A percentile compares a stretch with the other conserved stretches of the same genome.
phyloP scores from a whole-genome alignment of 2,329 filamentous ascomycete species.

The Penicillium capsulatum region DNA sequence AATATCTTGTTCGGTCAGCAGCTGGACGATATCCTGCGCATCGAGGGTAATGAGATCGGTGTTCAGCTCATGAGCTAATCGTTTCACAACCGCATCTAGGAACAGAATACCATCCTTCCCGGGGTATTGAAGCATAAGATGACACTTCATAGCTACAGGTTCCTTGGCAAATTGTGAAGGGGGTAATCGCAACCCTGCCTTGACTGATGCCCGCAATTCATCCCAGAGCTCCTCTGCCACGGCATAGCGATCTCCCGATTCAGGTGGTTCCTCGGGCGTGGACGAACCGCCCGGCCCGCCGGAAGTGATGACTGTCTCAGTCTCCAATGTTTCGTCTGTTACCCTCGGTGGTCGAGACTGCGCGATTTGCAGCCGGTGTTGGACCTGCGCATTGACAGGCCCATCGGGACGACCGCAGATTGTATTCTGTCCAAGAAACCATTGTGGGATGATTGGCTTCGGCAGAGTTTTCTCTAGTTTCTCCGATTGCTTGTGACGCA shows the following conservation, averaged over 20 bases:
- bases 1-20: conserved; percentile 42
- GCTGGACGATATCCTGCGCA: conserved; percentile 45
- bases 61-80: conserved; percentile 56
- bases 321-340: conserved; percentile 11
- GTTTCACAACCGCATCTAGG: conserved; percentile 59
- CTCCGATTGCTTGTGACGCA: conserved; percentile 32
- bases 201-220: conserved; percentile 50
- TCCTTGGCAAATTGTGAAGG: conserved; percentile 40
- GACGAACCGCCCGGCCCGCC: conserved; percentile 27
- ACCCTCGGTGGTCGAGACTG: conserved; percentile 16
- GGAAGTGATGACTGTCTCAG: conserved; percentile 10
- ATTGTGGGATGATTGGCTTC: conserved; percentile 31
- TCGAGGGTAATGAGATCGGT: conserved; percentile 43
- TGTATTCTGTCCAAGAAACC: conserved; percentile 38
- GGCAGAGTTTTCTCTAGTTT: conserved; percentile 17
- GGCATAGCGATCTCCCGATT: conserved; percentile 33
- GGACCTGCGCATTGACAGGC: conserved; percentile 9
- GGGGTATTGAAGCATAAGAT: conserved; percentile 58
- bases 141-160: conserved; percentile 51
- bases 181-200: conserved; percentile 48
- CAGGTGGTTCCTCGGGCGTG: conserved; percentile 13
- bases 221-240: conserved; percentile 42
- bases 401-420: conserved; percentile 21
- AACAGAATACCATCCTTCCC: conserved; percentile 52
- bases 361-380: conserved; percentile 28